phyloP scores from a whole-genome alignment of 169 alveolate genomes.

The Plasmodium yoelii region DNA sequence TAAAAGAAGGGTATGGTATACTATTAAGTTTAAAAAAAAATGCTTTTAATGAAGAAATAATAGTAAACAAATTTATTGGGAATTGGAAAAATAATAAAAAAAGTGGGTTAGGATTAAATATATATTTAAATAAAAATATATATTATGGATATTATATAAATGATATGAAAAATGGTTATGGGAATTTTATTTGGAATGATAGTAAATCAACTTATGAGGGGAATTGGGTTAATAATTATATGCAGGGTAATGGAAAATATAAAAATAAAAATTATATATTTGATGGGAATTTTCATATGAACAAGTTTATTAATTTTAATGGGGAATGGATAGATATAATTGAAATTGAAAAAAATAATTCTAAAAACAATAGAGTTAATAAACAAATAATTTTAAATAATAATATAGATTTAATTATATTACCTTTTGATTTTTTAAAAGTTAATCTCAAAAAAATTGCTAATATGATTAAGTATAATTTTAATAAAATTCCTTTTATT shows the following conservation, averaged over 20 bases:
- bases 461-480: conserved; percentile 35
- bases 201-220: conserved; percentile 58
- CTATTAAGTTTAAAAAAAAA: conserved; percentile 44
- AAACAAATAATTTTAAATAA: not conserved
- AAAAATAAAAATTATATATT: conserved; percentile 25
- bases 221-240: conserved; percentile 30
- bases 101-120: conserved; percentile 68
- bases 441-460: conserved; percentile 48
- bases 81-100: conserved; percentile 66
- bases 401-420: conserved; percentile 35
- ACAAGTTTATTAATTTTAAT: conserved; percentile 34
- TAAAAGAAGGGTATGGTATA: conserved; percentile 68
- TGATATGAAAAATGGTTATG: conserved; percentile 64
- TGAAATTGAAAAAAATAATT: conserved; percentile 22
- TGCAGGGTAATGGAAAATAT: conserved; percentile 72
- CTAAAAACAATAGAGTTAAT: not conserved
- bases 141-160: conserved; percentile 70
- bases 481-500: conserved; percentile 50
- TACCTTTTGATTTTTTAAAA: conserved; percentile 71
- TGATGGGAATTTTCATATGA: conserved; percentile 55
- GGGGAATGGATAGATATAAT: conserved; percentile 69
- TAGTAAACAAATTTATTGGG: conserved; percentile 56
- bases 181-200: conserved; percentile 43
- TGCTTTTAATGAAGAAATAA: conserved; percentile 26
- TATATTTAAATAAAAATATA: conserved; percentile 50